Base-by-base conservation (phyloP, 805 yeast genomes). In the Geotrichum ghanense region DNA sequence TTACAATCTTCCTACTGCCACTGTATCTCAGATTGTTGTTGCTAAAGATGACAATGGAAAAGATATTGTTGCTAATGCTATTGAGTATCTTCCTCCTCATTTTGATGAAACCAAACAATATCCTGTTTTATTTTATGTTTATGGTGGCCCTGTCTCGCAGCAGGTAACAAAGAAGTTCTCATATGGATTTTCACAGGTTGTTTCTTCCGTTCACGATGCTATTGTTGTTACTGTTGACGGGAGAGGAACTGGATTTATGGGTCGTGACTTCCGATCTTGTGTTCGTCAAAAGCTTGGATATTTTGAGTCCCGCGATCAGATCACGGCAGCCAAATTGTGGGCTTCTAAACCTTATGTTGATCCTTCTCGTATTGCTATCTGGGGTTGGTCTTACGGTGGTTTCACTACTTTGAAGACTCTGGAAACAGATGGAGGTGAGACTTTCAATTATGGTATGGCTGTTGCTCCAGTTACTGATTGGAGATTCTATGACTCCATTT, bases 371-470 rank as follows among this genome's bases (percentile, higher is more conserved):
- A 79, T 86, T 10, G 94, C 95, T 0, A 76, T 90, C 47, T 92
- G 97, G 90, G 98, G 98, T 6, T 92, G 98, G 98, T 84, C 95
- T 20, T 92, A 90, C 61, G 98, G 98, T 43, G 98, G 97, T 0
- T 92, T 78, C 60, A 74, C 87, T 72, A 88, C 98, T 0, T 72
- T 92, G 55, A 92, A 89, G 65, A 83, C 95, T 0, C 67, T 92
- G 42, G 97, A 92, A 64, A 71, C 72, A 20, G 97, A 92, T 63
- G 72, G 70, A 2, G 86, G 87, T 16, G 67, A 76, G 31, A 76
- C 79, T 14, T 89, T 92, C 72, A 76, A 76, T 48, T 92, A 79
- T 62, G 97, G 97, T 7, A 79, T 88, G 74, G 81, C 97, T 0
- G 97, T 92, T 21, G 98, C 98, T 0, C 98, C 98, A 1, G 98